Evolutionary conservation across 495 filamentous ascomycete species (phyloP), one percentile per base, ranked within the genome.

Genomic region (Tetracladium marchalianum): DNA sequence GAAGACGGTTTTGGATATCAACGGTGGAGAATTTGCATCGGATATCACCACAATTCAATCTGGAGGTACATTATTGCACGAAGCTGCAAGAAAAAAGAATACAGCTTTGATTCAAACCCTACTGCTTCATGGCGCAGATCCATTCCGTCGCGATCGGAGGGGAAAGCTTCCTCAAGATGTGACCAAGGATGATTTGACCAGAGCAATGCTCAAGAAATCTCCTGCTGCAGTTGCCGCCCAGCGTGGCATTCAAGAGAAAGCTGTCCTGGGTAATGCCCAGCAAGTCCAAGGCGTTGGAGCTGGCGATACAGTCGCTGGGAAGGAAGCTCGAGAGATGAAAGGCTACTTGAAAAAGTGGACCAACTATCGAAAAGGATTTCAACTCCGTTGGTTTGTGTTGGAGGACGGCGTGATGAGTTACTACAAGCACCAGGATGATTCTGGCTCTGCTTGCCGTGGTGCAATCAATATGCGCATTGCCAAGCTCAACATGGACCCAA

Each of bases 331-430:
- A 37, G 92, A 97, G 62, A 96, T 97, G 87, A 95, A 90, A 66
- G 92, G 92, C 8, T 98, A 97, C 61, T 69, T 98, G 46, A 95
- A 95, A 63, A 98, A 98, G 59, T 98, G 92, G 92, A 97, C 92
- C 16, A 98, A 98, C 56, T 98, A 98, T 62, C 87, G 90, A 8
- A 87, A 80, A 57, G 92, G 92, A 4, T 97, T 92, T 66, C 95
- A 98, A 66, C 66, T 98, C 43, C 76, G 92, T 39, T 98, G 90
- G 89, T 98, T 98, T 63, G 93, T 97, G 0, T 73, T 98, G 17
- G 92, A 98, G 56, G 93, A 97, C 59, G 92, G 92, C 12, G 93
- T 98, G 13, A 64, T 98, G 53, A 97, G 92, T 61, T 98, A 98
- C 63, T 98, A 97, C 68, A 98, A 98, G 66, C 87, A 98, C 61